Base-by-base conservation (phyloP, 306 rosid species). In the Ammopiptanthus mongolicus region DNA sequence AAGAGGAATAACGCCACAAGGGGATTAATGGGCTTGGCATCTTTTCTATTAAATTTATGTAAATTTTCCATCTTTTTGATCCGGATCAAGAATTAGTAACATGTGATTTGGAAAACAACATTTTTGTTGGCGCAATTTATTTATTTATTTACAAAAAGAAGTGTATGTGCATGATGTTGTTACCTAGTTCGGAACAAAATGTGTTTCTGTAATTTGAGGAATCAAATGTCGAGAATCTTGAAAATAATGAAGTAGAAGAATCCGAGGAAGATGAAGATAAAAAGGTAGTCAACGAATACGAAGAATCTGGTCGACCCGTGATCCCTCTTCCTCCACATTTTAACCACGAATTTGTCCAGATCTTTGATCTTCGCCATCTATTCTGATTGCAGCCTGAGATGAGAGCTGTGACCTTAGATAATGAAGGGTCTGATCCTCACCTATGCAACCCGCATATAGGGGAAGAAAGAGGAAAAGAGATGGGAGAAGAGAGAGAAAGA, bases 211-310 rank as follows among this genome's bases (percentile, higher is more conserved):
- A 14, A 12, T 13, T 14, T 5, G 51, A 50, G 25, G 64, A 29
- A 71, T 93, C 84, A 80, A 71, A 84, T 2, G 62, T 67, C 62
- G 66, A 87, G 3, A 62, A 87, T 67, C 86, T 87, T 82, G 81
- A 76, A 82, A 67, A 89, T 5, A 81, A 90, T 80, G 88, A 80
- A 89, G 82, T 69, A 82, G 73, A 87, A 90, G 83, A 93, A 78
- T 12, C 65, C 88, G 1, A 90, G 53, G 76, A 90, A 91, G 51
- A 85, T 66, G 2, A 83, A 58, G 75, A 93, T 78, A 83, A 90
- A 93, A 33, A 93, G 87, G 77, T 93, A 86, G 79, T 93, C 97
- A 3, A 90, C 85, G 65, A 88, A 77, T 61, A 90, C 87, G 44
- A 93, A 93, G 82, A 93, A 74, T 19, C 8, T 31, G 59, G 93